Percentiles rank a stretch among this genome's conserved stretches.
phyloP scores from a whole-genome alignment of 306 rosid genomes.

The Medicago lupulina region DNA sequence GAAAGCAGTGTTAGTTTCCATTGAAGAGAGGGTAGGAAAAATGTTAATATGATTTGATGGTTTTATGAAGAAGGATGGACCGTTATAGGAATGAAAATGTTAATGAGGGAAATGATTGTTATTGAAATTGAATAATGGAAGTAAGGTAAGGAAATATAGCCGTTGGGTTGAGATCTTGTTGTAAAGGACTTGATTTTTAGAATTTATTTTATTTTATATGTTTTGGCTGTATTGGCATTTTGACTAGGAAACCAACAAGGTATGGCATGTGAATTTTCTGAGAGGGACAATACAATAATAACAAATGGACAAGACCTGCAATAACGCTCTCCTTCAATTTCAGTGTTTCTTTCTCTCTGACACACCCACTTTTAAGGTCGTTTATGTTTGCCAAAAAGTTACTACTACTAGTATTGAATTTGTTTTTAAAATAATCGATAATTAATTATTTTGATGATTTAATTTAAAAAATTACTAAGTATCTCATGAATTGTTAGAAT shows the following conservation, averaged over 20 bases:
- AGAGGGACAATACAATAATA: constrained; percentile 30
- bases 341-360: constrained; percentile 34
- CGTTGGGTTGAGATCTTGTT: constrained; percentile 40
- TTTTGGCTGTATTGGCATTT: neutral
- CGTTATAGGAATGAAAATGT: constrained; percentile 32
- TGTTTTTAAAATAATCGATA: neutral
- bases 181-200: neutral
- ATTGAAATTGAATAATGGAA: constrained; percentile 31
- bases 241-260: neutral
- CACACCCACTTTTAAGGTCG: neutral
- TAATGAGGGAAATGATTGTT: neutral
- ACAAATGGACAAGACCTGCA: constrained; percentile 8
- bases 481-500: neutral
- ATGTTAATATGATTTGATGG: constrained; percentile 29
- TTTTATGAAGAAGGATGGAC: constrained; percentile 37
- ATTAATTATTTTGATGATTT: neutral
- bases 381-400: too few species aligned
- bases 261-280: constrained; percentile 48
- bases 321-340: constrained; percentile 34
- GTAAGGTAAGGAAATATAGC: constrained; percentile 43
- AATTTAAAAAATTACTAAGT: neutral
- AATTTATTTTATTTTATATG: neutral
- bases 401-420: too few species aligned
- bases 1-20: constrained; percentile 50
- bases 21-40: constrained; percentile 6